phyloP scores from a whole-genome alignment of 768 basidiomycete genomes.

The Fomitopsis serialis region DNA sequence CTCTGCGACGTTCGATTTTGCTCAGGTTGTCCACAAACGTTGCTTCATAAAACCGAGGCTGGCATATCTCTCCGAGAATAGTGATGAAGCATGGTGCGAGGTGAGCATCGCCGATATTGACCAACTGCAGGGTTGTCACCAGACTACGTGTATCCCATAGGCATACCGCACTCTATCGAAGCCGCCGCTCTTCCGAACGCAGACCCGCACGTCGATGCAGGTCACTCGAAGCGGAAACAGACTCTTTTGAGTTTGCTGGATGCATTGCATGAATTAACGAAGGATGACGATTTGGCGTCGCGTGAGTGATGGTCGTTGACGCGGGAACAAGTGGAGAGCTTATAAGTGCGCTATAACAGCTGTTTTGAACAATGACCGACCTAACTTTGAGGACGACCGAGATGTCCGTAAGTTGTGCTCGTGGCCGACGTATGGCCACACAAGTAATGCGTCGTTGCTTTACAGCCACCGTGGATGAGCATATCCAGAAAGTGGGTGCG shows the following conservation, averaged over 20 bases:
- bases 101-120: slow-evolving; percentile 4
- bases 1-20: background rate
- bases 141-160: background rate
- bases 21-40: background rate
- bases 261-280: slow-evolving; percentile 38
- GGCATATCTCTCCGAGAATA: background rate
- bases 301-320: slow-evolving; percentile 20
- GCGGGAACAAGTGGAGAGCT: background rate
- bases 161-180: background rate
- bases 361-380: slow-evolving; percentile 33
- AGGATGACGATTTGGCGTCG: slow-evolving; percentile 28
- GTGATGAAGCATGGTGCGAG: slow-evolving; percentile 14
- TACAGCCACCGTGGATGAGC: slow-evolving; percentile 61
- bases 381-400: slow-evolving; percentile 56
- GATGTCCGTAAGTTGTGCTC: slow-evolving; percentile 54
- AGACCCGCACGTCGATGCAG: background rate
- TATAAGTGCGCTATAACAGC: background rate
- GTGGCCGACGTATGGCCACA: background rate
- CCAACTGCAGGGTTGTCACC: background rate
- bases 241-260: slow-evolving; percentile 44
- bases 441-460: background rate
- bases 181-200: background rate
- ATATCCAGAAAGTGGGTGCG: slow-evolving; percentile 62
- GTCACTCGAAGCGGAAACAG: slow-evolving; percentile 32
- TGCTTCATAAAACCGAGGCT: background rate